Base-by-base conservation (phyloP, 352 stramenopile genomes). In the Phytophthora cryptogea region DNA sequence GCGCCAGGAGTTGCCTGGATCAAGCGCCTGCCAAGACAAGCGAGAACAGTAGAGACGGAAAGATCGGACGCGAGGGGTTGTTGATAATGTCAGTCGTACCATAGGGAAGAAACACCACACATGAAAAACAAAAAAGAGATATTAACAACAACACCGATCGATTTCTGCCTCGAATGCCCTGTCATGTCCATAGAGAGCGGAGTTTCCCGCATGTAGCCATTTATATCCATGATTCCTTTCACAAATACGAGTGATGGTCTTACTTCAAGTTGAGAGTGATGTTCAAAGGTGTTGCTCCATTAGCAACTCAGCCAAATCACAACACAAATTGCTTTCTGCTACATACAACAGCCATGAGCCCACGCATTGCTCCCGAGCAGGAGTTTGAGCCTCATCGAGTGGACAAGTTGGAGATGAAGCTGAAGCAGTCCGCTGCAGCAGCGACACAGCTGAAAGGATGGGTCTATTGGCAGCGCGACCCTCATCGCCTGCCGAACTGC, bases 401-500 rank as follows among this genome's bases (percentile, higher is more conserved):
- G 20, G 28, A 57, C 37, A 27, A 4, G 28, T 8, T 65, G 32
- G 23, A 65, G 41, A 32, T 47, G 13, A 47, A 41, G 33, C 10
- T 54, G 47, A 43, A 42, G 33, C 32, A 49, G 8, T 49, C 37
- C 4, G 16, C 50, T 28, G 35, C 17, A 8, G 6, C 49, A 17
- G 26, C 35, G 32, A 10, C 27, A 11, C 46, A 46, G 20, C 35
- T 73, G 30, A 48, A 17, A 28, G 75, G 70, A 33, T 88, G 77
- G 80, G 68, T 89, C 48, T 88, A 88, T 58, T 89, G 80, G 80
- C 75, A 88, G 59, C 77, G 80, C 17, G 73, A 88, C 40, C 64
- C 64, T 13, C 33, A 17, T 11, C 36, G 51, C 54, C 71, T 78
- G 36, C 61, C 59, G 27, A 17, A 74, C 52, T 86, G 79, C 63